Evolutionary conservation across 257 asterid species (phyloP), one percentile per base, ranked within the genome.

Genomic region (Capsicum baccatum): DNA sequence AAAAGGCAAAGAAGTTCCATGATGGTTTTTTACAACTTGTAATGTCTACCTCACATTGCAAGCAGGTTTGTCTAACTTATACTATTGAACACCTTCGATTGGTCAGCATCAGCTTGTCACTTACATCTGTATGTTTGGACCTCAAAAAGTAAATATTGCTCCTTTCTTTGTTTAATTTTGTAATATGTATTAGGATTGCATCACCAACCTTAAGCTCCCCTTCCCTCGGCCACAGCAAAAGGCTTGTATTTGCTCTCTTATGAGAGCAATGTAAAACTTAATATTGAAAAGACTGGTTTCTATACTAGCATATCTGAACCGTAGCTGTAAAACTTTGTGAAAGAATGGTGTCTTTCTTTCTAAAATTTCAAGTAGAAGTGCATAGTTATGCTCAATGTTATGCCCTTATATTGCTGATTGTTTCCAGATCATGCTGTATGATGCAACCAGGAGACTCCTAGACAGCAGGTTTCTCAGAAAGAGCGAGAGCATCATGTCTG

Each of bases 1-100:
- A 94, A 86, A 94, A 94, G 90, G 92, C 92, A 47, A 94, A 96
- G 92, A 96, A 90, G 86, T 94, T 89, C 81, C 98, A 91, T 85
- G 99, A 96, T 86, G 99, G 98, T 35, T 87, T 89, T 87, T 86
- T 94, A 85, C 91, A 86, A 85, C 97, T 96, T 86, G 86, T 87
- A 80, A 86, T 83, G 80, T 85, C 89, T 88, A 97, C 97, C 84
- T 93, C 94, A 66, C 97, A 91, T 83, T 89, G 93, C 87, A 92
- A 92, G 87, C 97, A 96, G 98, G 99, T 96, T 83, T 52, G 35
- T 42, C 68, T 82, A 83, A 68, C 78, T 80, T 14, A n/a, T 55
- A 54, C 1, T 68, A 52, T 54, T 76, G 84, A 81, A 79, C 84
- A 54, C 19, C 70, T 81, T 79, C 62, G 19, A 47, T 58, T 83